A percentile compares a stretch with the other conserved stretches of the same genome.
Evolutionary conservation across 768 basidiomycete species (phyloP).

Genomic region (Agrocybe chaxingu): DNA sequence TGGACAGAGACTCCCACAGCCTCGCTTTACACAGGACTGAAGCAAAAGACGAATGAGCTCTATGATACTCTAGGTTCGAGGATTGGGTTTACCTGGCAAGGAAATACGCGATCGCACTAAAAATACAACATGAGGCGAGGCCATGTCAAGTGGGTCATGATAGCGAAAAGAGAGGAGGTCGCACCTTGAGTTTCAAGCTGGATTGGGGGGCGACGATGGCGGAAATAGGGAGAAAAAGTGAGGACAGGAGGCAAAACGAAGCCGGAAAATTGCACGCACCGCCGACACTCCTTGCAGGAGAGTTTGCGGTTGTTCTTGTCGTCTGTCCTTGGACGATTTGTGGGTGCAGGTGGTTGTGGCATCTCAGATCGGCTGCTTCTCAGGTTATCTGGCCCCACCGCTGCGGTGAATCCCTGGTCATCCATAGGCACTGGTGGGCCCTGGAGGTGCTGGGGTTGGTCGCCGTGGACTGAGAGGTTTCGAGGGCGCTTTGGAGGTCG

Average conservation of each 20-base stretch:
- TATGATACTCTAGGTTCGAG: constrained; percentile 1
- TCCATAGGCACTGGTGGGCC: constrained; percentile 2
- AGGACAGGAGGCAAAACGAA: neutral
- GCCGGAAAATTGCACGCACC: constrained; percentile 25
- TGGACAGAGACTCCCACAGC: constrained; percentile 61
- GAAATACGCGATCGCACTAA: constrained; percentile 64
- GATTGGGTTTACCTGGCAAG: constrained; percentile 44
- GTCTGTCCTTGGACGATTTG: constrained; percentile 22
- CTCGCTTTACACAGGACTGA: constrained; percentile 62
- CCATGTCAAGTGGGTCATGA: neutral
- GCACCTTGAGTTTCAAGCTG: constrained; percentile 49
- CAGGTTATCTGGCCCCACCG: neutral
- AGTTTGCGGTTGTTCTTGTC: constrained; percentile 43
- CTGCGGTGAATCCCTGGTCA: constrained; percentile 5
- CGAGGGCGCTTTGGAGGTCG: constrained; percentile 32
- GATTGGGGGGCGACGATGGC: neutral
- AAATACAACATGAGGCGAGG: neutral
- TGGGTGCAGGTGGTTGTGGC: constrained; percentile 4
- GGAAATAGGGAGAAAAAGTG: neutral
- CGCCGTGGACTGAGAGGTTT: constrained; percentile 18
- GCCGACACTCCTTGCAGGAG: constrained; percentile 51
- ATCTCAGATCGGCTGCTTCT: constrained; percentile 1
- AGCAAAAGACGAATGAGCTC: constrained; percentile 9
- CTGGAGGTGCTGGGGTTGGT: constrained; percentile 6
- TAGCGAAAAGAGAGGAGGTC: constrained; percentile 1